Conservation (phyloP, 2,329 filamentous ascomycete genomes). For the Aotearoamyces nothofagi region DNA sequence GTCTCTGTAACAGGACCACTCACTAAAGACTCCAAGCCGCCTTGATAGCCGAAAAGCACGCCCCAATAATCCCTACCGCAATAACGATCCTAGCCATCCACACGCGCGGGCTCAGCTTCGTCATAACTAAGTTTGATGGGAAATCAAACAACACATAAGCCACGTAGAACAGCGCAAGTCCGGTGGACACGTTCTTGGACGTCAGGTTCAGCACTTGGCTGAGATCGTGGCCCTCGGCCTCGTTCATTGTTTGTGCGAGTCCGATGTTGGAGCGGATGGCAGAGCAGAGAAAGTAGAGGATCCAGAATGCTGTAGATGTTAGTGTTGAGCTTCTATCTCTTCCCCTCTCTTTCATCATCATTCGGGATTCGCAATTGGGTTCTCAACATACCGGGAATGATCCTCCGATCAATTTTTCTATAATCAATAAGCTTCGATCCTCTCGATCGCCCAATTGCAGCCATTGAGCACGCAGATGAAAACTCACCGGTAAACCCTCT, state of each 20-base stretch:
- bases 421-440: constrained; percentile 1
- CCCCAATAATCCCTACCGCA: constrained; percentile 70
- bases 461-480: too few relatives aligned
- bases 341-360: too few relatives aligned
- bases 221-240: constrained; percentile 55
- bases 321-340: too few relatives aligned
- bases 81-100: constrained; percentile 92
- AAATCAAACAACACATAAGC: constrained; percentile 83
- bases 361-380: constrained; percentile 1
- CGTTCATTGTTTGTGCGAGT: constrained; percentile 90
- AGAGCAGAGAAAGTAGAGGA: constrained; percentile 82
- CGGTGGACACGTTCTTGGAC: constrained; percentile 66
- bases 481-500: too few relatives aligned
- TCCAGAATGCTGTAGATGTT: constrained; percentile 87
- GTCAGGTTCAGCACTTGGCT: constrained; percentile 52
- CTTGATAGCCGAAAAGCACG: constrained; percentile 69
- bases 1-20: constrained; percentile 17
- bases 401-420: constrained; percentile 2
- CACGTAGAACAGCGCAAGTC: constrained; percentile 80
- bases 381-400: constrained; percentile 3
- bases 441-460: too few relatives aligned
- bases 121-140: constrained; percentile 83
- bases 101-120: constrained; percentile 63
- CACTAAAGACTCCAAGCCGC: constrained; percentile 79
- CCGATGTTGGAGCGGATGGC: constrained; percentile 86